phyloP scores from a whole-genome alignment of 768 basidiomycete genomes.

The Terana coerulea region DNA sequence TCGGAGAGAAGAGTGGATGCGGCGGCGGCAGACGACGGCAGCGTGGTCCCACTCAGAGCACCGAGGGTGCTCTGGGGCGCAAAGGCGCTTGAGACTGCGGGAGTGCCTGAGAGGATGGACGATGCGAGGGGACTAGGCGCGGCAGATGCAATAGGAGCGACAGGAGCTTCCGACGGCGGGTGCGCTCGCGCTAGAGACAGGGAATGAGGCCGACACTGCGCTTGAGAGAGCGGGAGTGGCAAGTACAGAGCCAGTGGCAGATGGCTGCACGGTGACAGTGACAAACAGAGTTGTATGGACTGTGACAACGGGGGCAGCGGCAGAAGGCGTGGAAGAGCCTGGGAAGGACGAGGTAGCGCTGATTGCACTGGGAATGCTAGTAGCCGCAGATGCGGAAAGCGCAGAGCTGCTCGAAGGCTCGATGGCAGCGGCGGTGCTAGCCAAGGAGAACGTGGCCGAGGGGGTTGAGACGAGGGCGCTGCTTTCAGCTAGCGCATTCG shows the following conservation, averaged over 20 bases:
- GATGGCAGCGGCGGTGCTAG: not conserved
- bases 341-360: not conserved
- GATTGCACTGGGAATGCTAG: not conserved
- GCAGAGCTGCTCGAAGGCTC: not conserved
- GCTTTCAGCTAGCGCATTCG: not conserved
- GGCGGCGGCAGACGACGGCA: not conserved
- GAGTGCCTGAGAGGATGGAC: not conserved
- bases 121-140: not conserved
- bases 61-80: not conserved
- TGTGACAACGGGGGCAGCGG: slow-evolving; percentile 6
- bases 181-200: not conserved
- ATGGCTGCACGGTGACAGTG: slow-evolving; percentile 3
- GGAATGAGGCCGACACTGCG: not conserved
- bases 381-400: not conserved
- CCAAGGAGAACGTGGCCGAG: not conserved
- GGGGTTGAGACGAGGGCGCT: not conserved
- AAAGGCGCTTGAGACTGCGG: not conserved
- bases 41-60: not conserved
- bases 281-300: slow-evolving; percentile 6
- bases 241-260: not conserved
- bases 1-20: not conserved
- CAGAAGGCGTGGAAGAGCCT: not conserved
- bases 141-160: too few species aligned
- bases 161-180: too few species aligned
- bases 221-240: not conserved